These are phyloP conservation scores for Cryomyces antarcticus DNA, from an alignment of 495 filamentous ascomycete species.

Conservation along the genomic window DNA sequence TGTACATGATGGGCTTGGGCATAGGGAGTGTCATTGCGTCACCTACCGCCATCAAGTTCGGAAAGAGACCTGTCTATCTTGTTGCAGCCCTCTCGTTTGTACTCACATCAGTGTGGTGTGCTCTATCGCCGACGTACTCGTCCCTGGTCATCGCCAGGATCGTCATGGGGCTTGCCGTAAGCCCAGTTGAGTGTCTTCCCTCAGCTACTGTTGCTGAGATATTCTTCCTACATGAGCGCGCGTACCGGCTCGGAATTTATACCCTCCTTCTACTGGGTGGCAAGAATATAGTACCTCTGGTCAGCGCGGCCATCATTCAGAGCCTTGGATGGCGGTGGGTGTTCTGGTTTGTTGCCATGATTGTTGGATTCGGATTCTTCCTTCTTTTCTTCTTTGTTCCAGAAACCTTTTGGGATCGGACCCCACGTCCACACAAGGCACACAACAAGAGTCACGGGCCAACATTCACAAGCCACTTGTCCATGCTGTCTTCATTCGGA, in stretches of 20 bases:
- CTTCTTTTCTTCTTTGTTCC: conserved; percentile 82
- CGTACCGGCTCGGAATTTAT: conserved; percentile 90
- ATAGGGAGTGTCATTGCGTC: conserved; percentile 66
- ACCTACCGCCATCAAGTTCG: conserved; percentile 78
- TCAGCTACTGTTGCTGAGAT: conserved; percentile 94
- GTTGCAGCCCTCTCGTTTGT: conserved; percentile 57
- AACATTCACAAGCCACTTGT: background rate
- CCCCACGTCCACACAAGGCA: conserved; percentile 39
- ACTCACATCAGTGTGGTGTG: conserved; percentile 68
- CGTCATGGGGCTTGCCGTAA: conserved; percentile 72
- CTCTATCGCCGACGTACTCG: conserved; percentile 54
- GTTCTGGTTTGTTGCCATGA: conserved; percentile 77
- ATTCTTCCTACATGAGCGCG: conserved; percentile 86
- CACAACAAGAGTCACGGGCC: conserved; percentile 12
- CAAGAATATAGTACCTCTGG: conserved; percentile 79
- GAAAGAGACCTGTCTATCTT: conserved; percentile 85
- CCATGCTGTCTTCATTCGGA: no score
- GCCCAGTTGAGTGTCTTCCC: conserved; percentile 82
- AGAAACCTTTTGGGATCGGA: conserved; percentile 91
- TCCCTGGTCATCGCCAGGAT: conserved; percentile 70
- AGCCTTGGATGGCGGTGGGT: conserved; percentile 75
- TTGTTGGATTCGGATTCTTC: conserved; percentile 53
- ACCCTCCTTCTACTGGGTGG: conserved; percentile 75
- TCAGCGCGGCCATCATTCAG: conserved; percentile 71
- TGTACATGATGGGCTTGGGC: conserved; percentile 91